Conservation (phyloP, 169 alveolate species). For the Plasmodium billcollinsi region DNA sequence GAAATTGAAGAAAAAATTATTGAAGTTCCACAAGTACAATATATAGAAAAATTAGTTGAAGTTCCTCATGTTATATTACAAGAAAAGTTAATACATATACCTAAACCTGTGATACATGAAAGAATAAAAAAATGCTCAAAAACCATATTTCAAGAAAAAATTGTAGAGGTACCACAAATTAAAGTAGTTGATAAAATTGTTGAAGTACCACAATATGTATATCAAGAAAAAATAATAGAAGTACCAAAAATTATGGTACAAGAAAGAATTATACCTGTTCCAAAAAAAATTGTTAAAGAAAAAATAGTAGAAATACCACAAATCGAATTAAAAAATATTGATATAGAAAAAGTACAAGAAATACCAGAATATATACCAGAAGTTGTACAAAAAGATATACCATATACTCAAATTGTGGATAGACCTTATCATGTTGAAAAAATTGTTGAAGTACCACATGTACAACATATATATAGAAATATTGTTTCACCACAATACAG, state of each 20-base stretch:
- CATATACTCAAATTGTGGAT: slow-evolving; percentile 83
- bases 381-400: slow-evolving; percentile 83
- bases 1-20: slow-evolving; percentile 91
- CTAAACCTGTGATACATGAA: slow-evolving; percentile 92
- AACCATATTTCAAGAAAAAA: slow-evolving; percentile 90
- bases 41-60: slow-evolving; percentile 91
- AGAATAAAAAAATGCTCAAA: slow-evolving; percentile 90
- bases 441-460: slow-evolving; percentile 94
- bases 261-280: slow-evolving; percentile 92
- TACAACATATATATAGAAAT: slow-evolving; percentile 90
- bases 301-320: slow-evolving; percentile 92
- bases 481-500: slow-evolving; percentile 93
- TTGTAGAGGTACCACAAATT: slow-evolving; percentile 92
- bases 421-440: slow-evolving; percentile 90
- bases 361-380: slow-evolving; percentile 82
- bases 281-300: slow-evolving; percentile 91
- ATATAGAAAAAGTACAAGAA: slow-evolving; percentile 65
- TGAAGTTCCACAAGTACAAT: slow-evolving; percentile 93
- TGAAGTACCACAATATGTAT: slow-evolving; percentile 93
- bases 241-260: slow-evolving; percentile 92
- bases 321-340: slow-evolving; percentile 89
- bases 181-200: slow-evolving; percentile 90
- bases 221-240: slow-evolving; percentile 92
- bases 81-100: slow-evolving; percentile 89
- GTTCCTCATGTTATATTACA: slow-evolving; percentile 91